These are phyloP conservation scores for Excoecaria cochinchinensis DNA, from an alignment of 345 rosid genomes.

Conservation along the genomic window DNA sequence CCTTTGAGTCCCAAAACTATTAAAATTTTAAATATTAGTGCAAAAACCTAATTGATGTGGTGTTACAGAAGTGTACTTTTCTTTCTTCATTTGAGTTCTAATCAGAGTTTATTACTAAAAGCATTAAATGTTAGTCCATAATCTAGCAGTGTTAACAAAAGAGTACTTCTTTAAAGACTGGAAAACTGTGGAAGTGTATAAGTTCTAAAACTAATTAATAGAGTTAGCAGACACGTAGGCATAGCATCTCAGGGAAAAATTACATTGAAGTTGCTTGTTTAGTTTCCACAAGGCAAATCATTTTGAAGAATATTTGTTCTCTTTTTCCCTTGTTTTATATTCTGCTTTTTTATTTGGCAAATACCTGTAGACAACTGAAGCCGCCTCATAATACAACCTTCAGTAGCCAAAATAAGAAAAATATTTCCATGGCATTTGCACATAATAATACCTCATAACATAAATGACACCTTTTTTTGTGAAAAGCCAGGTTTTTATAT, in stretches of 20 bases:
- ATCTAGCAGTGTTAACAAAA: neutral
- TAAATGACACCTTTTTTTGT: neutral
- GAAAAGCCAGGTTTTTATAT: neutral
- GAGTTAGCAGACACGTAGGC: neutral
- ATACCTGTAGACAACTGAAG: neutral
- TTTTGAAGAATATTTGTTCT: neutral
- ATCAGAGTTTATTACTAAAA: neutral
- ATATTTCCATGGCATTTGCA: neutral
- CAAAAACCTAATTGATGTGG: no score
- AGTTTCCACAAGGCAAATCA: neutral
- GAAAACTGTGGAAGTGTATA: no score
- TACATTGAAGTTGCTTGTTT: neutral
- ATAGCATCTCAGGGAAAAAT: neutral
- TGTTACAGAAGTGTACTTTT: no score
- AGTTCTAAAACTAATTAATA: neutral
- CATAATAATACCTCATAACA: neutral
- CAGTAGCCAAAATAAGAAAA: neutral
- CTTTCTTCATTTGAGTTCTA: no score
- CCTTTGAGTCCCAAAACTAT: no score
- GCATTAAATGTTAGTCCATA: neutral
- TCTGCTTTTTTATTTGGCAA: neutral
- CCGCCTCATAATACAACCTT: neutral
- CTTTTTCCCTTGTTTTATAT: neutral
- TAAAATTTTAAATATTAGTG: no score
- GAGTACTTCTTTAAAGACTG: neutral